These are phyloP conservation scores for Monosporascus ibericus DNA, from an alignment of 2,329 filamentous ascomycete species.

Conservation along the genomic window DNA sequence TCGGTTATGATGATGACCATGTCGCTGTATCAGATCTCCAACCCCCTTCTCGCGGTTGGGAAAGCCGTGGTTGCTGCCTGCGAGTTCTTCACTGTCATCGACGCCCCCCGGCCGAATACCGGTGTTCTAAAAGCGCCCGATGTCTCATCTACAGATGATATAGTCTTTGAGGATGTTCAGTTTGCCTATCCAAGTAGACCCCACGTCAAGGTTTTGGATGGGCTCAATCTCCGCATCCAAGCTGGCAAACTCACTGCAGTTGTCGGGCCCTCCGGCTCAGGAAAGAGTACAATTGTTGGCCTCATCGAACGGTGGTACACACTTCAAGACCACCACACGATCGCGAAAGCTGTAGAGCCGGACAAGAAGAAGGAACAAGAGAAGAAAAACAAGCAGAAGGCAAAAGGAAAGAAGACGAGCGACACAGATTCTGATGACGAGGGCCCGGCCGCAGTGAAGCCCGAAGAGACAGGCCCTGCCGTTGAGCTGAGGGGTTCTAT, in stretches of 20 bases:
- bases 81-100: conserved; percentile 51
- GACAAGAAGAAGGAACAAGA: conserved; percentile 37
- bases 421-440: conserved; percentile 25
- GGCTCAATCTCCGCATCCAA: conserved; percentile 51
- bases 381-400: conserved; percentile 30
- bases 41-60: conserved; percentile 51
- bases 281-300: conserved; percentile 69
- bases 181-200: conserved; percentile 68
- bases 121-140: conserved; percentile 41
- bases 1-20: conserved; percentile 54
- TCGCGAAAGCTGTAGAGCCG: conserved; percentile 43
- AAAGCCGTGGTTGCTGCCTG: conserved; percentile 53
- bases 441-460: conserved; percentile 8
- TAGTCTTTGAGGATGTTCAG: conserved; percentile 57
- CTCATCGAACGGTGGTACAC: conserved; percentile 69
- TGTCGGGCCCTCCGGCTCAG: conserved; percentile 65
- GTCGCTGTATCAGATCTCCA: conserved; percentile 50
- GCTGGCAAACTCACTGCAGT: conserved; percentile 66
- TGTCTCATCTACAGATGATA: conserved; percentile 45
- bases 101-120: conserved; percentile 36
- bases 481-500: conserved; percentile 48
- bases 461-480: conserved; percentile 32
- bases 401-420: conserved; percentile 17
- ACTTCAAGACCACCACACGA: conserved; percentile 45
- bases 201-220: conserved; percentile 56